phyloP scores from a whole-genome alignment of 306 rosid genomes.

The Purshia tridentata region DNA sequence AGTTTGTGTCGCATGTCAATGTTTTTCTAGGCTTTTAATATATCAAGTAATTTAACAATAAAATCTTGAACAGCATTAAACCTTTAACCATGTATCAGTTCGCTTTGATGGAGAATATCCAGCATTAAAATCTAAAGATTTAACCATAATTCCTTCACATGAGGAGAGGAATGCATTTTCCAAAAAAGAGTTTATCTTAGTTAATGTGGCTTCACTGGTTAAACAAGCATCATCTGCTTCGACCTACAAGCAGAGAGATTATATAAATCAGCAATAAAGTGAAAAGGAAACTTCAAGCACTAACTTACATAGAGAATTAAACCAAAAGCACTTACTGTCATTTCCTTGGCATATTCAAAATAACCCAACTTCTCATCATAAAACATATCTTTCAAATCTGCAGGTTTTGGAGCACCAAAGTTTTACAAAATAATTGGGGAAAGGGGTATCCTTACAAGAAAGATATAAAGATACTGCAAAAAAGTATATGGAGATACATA shows the following conservation, averaged over 20 bases:
- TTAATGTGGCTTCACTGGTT: conserved; percentile 54
- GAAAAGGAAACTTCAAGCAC: background rate
- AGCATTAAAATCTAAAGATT: conserved; percentile 80
- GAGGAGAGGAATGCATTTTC: conserved; percentile 68
- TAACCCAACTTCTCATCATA: conserved; percentile 60
- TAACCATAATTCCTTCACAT: conserved; percentile 94
- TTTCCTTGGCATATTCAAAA: conserved; percentile 82
- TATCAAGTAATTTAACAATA: background rate
- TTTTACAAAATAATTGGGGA: conserved; percentile 9
- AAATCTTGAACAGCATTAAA: conserved; percentile 25
- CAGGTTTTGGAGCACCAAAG: conserved; percentile 9
- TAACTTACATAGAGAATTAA: conserved; percentile 2
- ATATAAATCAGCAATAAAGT: background rate
- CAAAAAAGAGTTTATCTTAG: conserved; percentile 57
- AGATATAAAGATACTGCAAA: background rate
- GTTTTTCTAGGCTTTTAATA: background rate
- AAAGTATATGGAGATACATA: conserved; percentile 43
- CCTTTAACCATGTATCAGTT: conserved; percentile 85
- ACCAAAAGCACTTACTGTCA: conserved; percentile 51
- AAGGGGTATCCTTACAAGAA: background rate
- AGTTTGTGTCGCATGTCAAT: background rate
- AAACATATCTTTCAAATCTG: conserved; percentile 77
- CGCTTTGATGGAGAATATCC: conserved; percentile 93
- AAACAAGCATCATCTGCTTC: conserved; percentile 74
- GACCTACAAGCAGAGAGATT: conserved; percentile 45